Evolutionary conservation across 768 basidiomycete genomes (phyloP).

Genomic region (Lactarius trivialis): DNA sequence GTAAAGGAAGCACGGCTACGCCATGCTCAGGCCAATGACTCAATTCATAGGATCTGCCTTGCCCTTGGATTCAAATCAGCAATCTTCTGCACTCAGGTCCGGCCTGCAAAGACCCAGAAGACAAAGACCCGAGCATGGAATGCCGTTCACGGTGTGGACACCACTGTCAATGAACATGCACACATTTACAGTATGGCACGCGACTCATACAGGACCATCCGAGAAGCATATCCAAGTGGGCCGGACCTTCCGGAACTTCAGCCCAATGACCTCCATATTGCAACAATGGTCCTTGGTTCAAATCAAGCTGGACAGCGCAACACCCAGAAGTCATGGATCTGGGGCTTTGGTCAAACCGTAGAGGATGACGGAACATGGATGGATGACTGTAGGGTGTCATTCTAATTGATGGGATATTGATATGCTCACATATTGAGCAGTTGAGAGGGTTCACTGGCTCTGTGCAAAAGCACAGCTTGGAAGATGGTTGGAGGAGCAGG

Average conservation of each 20-base stretch:
- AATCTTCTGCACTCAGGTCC: not conserved
- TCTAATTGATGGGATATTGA: not conserved
- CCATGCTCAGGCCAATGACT: no score
- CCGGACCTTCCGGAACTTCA: not conserved
- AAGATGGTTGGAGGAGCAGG: no score
- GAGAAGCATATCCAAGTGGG: fast-evolving
- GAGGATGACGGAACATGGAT: not conserved
- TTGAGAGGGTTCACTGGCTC: no score
- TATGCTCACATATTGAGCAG: no score
- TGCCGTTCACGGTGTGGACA: not conserved
- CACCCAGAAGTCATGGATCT: not conserved
- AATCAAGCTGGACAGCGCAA: not conserved
- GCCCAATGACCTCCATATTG: not conserved
- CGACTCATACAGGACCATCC: not conserved
- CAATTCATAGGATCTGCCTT: no score
- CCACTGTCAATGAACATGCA: not conserved
- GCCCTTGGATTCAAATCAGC: not conserved
- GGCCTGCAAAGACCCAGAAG: not conserved
- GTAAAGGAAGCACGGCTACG: no score
- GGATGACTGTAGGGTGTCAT: not conserved
- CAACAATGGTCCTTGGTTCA: not conserved
- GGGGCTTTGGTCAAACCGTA: not conserved
- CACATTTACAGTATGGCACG: not conserved
- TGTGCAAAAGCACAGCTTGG: no score
- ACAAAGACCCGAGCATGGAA: not conserved